phyloP scores from a whole-genome alignment of 352 stramenopile species.

The Phytophthora pisi region DNA sequence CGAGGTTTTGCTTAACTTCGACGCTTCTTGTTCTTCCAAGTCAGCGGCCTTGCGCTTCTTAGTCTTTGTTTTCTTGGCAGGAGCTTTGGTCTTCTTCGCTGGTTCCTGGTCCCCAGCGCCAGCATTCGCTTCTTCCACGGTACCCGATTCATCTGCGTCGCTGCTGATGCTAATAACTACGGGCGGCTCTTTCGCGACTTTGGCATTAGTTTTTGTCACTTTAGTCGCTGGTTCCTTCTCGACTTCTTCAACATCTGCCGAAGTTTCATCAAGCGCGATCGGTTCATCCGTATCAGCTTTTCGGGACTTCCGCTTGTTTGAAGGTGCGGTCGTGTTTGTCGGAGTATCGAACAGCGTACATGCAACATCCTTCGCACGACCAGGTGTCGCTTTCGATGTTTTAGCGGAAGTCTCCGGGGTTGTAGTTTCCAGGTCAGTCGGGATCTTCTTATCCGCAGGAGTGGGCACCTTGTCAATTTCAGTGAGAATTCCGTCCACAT shows the following conservation, averaged over 20 bases:
- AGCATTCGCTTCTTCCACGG: constrained; percentile 7
- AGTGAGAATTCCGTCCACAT: constrained; percentile 60
- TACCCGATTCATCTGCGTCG: constrained; percentile 19
- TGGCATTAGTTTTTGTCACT: constrained; percentile 11
- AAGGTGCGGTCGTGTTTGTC: constrained; percentile 32
- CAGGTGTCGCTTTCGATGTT: constrained; percentile 11
- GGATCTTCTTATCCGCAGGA: constrained; percentile 39
- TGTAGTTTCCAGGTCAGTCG: constrained; percentile 8
- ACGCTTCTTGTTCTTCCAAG: constrained; percentile 15
- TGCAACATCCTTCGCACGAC: constrained; percentile 39
- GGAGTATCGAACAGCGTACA: constrained; percentile 69
- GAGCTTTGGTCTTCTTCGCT: constrained; percentile 22
- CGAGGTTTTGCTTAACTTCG: constrained; percentile 17
- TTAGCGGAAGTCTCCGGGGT: constrained; percentile 20
- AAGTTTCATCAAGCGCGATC: constrained; percentile 12
- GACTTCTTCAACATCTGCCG: constrained; percentile 21
- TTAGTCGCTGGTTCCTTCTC: constrained; percentile 31
- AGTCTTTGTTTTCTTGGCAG: constrained; percentile 26
- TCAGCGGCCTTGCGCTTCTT: constrained; percentile 38
- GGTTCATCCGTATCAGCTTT: constrained; percentile 20
- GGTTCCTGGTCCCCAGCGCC: constrained; percentile 13
- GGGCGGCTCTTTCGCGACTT: constrained; percentile 25
- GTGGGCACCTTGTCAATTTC: constrained; percentile 62
- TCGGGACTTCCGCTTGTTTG: constrained; percentile 24
- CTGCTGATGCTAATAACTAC: constrained; percentile 29